phyloP scores from a whole-genome alignment of 495 filamentous ascomycete genomes.

The Glutinoglossum americanum region DNA sequence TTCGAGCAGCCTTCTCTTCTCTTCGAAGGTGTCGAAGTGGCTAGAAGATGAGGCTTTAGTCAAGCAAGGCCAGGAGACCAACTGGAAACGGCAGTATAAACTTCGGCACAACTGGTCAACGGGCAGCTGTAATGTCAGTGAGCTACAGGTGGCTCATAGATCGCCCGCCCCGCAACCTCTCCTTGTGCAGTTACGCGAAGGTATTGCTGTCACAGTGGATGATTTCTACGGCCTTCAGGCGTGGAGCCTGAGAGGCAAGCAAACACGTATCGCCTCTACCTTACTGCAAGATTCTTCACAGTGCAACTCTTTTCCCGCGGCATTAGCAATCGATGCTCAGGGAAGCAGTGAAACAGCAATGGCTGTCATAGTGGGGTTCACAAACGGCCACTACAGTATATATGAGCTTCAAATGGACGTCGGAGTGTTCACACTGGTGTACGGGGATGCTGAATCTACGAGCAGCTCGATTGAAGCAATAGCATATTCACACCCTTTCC shows the following conservation, averaged over 20 bases:
- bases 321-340: constrained; percentile 37
- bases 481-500: constrained; percentile 51
- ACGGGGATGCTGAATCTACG: constrained; percentile 28
- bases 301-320: constrained; percentile 30
- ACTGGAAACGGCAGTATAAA: constrained; percentile 86
- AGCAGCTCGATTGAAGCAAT: constrained; percentile 54
- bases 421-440: constrained; percentile 22
- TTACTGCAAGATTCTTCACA: constrained; percentile 12
- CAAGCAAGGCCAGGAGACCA: constrained; percentile 26
- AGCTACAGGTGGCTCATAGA: constrained; percentile 41
- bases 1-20: constrained; percentile 32
- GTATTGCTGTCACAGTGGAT: constrained; percentile 64
- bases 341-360: constrained; percentile 17
- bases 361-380: constrained; percentile 50
- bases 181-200: constrained; percentile 50
- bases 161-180: constrained; percentile 25
- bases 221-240: constrained; percentile 42
- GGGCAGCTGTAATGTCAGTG: constrained; percentile 59
- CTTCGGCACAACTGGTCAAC: constrained; percentile 80
- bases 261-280: constrained; percentile 28
- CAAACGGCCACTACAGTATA: constrained; percentile 49
- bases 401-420: constrained; percentile 32
- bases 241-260: constrained; percentile 46
- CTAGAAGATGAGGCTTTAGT: constrained; percentile 46
- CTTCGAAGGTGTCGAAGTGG: constrained; percentile 60